Conservation (phyloP, 2,329 filamentous ascomycete species). For the Aspergillus sp. region DNA sequence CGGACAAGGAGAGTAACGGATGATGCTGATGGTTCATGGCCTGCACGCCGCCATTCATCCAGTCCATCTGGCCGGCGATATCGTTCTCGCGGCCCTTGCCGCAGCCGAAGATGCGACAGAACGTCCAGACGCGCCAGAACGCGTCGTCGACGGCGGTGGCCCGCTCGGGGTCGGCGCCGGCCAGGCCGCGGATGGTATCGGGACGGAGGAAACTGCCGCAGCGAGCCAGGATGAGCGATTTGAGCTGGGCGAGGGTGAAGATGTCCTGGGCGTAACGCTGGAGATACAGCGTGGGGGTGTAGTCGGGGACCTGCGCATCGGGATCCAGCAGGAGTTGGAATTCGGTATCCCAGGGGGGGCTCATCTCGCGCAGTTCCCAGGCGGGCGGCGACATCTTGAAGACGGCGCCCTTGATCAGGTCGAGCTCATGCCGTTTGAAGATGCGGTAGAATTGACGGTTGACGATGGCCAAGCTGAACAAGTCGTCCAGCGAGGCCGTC, state of each 20-base stretch:
- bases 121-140: constrained; percentile 59
- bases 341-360: constrained; percentile 42
- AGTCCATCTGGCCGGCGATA: constrained; percentile 53
- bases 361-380: constrained; percentile 54
- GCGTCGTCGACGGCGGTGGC: constrained; percentile 51
- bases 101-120: constrained; percentile 55
- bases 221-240: constrained; percentile 48
- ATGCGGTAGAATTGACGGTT: constrained; percentile 50
- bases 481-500: constrained; percentile 44
- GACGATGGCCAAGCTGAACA: constrained; percentile 47
- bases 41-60: constrained; percentile 51
- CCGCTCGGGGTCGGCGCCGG: constrained; percentile 38
- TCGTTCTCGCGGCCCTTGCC: constrained; percentile 52
- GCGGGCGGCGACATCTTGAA: constrained; percentile 49
- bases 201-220: constrained; percentile 50
- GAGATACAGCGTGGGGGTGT: constrained; percentile 47
- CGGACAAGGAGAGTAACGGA: constrained; percentile 30
- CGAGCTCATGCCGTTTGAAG: constrained; percentile 50
- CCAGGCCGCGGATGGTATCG: constrained; percentile 48
- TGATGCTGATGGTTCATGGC: constrained; percentile 39
- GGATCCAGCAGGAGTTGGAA: constrained; percentile 35
- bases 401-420: constrained; percentile 44
- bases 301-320: constrained; percentile 43
- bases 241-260: constrained; percentile 47
- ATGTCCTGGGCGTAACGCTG: constrained; percentile 45